These are phyloP conservation scores for Fonsecaea monophora DNA, from an alignment of 2,329 filamentous ascomycete species.

Conservation along the genomic window DNA sequence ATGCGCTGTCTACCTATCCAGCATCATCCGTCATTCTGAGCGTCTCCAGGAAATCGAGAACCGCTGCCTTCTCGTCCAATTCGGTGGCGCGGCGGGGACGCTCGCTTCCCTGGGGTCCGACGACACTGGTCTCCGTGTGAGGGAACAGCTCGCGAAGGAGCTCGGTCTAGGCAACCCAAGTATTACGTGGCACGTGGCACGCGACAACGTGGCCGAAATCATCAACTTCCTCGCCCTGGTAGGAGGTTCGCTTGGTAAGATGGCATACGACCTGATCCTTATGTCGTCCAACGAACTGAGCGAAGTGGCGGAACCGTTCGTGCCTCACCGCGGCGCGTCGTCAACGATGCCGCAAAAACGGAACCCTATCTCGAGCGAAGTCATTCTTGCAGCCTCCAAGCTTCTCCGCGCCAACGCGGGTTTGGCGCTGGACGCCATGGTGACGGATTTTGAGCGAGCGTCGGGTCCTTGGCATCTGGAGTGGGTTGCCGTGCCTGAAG, in stretches of 20 bases:
- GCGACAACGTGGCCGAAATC: constrained; percentile 62
- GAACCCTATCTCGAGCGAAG: constrained; percentile 65
- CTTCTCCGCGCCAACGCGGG: constrained; percentile 60
- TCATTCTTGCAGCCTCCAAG: constrained; percentile 63
- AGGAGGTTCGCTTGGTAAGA: constrained; percentile 61
- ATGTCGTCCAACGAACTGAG: constrained; percentile 65
- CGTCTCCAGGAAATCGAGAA: constrained; percentile 56
- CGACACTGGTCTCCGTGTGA: constrained; percentile 57
- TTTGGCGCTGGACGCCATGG: constrained; percentile 63
- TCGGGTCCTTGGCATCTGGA: constrained; percentile 67
- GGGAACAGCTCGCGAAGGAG: constrained; percentile 58
- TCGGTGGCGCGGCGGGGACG: constrained; percentile 63
- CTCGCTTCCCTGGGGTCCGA: constrained; percentile 60
- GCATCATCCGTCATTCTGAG: constrained; percentile 57
- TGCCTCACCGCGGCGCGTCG: constrained; percentile 61
- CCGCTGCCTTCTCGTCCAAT: constrained; percentile 60
- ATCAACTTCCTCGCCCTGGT: constrained; percentile 61
- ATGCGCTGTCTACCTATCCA: constrained; percentile 61
- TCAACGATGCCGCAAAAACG: constrained; percentile 67
- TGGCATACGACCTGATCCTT: constrained; percentile 63
- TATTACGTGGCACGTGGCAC: constrained; percentile 65
- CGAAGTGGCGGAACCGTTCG: constrained; percentile 63
- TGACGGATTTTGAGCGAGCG: constrained; percentile 64
- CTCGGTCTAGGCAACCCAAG: constrained; percentile 57
- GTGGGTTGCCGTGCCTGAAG: constrained; percentile 63